Conservation (phyloP, 1,284 basidiomycete species). For the Moesziomyces aphidis region DNA sequence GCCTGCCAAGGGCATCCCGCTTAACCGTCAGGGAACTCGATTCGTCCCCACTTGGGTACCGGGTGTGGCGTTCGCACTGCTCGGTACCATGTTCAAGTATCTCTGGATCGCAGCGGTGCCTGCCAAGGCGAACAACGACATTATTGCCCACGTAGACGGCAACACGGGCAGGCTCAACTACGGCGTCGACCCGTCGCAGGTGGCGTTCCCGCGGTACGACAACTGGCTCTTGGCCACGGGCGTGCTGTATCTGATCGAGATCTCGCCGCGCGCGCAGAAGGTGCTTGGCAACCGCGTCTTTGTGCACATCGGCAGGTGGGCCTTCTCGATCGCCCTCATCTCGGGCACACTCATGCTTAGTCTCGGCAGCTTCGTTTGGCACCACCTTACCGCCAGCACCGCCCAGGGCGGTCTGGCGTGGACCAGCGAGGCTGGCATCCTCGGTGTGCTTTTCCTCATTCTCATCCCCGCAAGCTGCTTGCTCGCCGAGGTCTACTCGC, state of each 20-base stretch:
- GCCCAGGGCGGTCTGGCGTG: slow-evolving; percentile 10
- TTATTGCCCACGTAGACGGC: slow-evolving; percentile 43
- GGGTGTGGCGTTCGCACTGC: slow-evolving; percentile 9
- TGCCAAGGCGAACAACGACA: slow-evolving; percentile 22
- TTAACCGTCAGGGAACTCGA: slow-evolving; percentile 12
- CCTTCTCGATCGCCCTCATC: slow-evolving; percentile 50
- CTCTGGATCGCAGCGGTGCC: slow-evolving; percentile 51
- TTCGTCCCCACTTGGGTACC: slow-evolving; percentile 27
- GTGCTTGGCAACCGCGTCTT: slow-evolving; percentile 17
- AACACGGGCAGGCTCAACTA: slow-evolving; percentile 48
- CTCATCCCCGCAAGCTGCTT: slow-evolving; percentile 32
- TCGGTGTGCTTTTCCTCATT: slow-evolving; percentile 28
- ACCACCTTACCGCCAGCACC: slow-evolving; percentile 13
- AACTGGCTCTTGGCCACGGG: slow-evolving; percentile 54
- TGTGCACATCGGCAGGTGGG: slow-evolving; percentile 39
- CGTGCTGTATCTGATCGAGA: slow-evolving; percentile 46
- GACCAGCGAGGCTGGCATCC: slow-evolving; percentile 15
- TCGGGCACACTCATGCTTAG: slow-evolving; percentile 51
- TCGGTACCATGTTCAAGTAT: slow-evolving; percentile 54
- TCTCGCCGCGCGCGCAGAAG: slow-evolving; percentile 15
- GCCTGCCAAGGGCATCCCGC: slow-evolving; percentile 18
- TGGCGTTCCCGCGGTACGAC: slow-evolving; percentile 53
- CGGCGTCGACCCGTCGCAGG: slow-evolving; percentile 9
- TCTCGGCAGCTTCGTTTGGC: slow-evolving; percentile 38
- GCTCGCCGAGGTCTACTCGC: slow-evolving; percentile 25